These are phyloP conservation scores for Schoenoplectus tabernaemontani DNA, from an alignment of 202 grass and related monocot genomes.

Conservation along the genomic window DNA sequence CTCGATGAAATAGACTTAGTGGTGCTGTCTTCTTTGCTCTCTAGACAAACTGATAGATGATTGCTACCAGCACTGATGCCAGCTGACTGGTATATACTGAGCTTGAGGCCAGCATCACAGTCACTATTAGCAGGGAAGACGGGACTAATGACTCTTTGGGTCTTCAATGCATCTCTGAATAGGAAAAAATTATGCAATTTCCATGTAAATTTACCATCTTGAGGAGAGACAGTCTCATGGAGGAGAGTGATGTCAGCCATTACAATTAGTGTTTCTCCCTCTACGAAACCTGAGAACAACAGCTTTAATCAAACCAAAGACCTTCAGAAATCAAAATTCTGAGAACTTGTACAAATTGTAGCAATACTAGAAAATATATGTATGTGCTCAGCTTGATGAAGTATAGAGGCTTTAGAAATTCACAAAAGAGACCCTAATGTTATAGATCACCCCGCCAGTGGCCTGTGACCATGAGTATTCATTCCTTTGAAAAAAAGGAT, in stretches of 20 bases:
- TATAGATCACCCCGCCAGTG: background rate
- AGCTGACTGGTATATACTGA: slow-evolving; percentile 84
- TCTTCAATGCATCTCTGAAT: slow-evolving; percentile 79
- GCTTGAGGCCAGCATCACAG: slow-evolving; percentile 55
- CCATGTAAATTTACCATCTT: slow-evolving; percentile 83
- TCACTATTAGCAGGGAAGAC: slow-evolving; percentile 31
- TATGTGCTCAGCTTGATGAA: background rate
- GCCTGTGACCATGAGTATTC: background rate
- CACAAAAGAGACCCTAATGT: background rate
- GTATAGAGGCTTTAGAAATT: background rate
- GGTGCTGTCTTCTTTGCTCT: slow-evolving; percentile 70
- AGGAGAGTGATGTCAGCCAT: slow-evolving; percentile 70
- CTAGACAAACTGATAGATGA: slow-evolving; percentile 80
- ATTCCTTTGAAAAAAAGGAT: background rate
- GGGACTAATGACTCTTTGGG: slow-evolving; percentile 89
- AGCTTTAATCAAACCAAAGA: background rate
- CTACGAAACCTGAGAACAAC: slow-evolving; percentile 9
- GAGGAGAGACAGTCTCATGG: slow-evolving; percentile 47
- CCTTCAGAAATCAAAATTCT: background rate
- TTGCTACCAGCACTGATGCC: slow-evolving; percentile 46
- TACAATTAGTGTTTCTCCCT: slow-evolving; percentile 58
- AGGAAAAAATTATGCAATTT: slow-evolving; percentile 70
- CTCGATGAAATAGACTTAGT: slow-evolving; percentile 28
- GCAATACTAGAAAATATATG: background rate
- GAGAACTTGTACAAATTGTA: background rate